phyloP scores from a whole-genome alignment of 2,329 filamentous ascomycete species.

The Alternaria sp. region DNA sequence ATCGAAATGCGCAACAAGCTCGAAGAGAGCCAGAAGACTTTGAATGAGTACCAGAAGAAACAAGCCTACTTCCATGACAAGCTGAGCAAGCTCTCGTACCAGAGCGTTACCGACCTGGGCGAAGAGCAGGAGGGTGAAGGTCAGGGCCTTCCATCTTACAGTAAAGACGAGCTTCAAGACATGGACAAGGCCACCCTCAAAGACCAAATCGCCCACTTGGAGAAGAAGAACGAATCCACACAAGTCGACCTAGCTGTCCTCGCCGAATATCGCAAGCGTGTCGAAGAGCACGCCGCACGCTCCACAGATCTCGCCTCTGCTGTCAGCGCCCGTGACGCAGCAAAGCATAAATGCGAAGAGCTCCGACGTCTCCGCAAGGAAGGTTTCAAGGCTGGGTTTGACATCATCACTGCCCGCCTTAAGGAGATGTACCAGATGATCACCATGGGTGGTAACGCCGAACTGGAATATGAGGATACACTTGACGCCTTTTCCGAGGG shows the following conservation, averaged over 20 bases:
- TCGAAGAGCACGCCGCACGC: conserved; percentile 81
- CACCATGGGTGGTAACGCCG: conserved; percentile 98
- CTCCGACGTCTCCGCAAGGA: conserved; percentile 88
- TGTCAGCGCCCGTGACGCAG: conserved; percentile 78
- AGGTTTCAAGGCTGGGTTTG: conserved; percentile 98
- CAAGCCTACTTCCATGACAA: conserved; percentile 90
- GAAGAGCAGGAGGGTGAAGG: conserved; percentile 61
- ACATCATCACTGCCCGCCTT: conserved; percentile 87
- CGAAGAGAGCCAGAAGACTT: conserved; percentile 91
- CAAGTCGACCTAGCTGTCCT: conserved; percentile 88
- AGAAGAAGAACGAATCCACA: conserved; percentile 82
- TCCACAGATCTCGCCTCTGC: conserved; percentile 85
- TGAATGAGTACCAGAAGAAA: conserved; percentile 85
- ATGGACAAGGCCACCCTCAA: conserved; percentile 71
- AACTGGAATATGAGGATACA: conserved; percentile 94
- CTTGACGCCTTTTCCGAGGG: conserved; percentile 97
- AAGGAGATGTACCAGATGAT: conserved; percentile 99
- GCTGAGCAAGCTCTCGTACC: conserved; percentile 80
- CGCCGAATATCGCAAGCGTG: conserved; percentile 84
- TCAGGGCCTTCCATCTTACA: conserved; percentile 74
- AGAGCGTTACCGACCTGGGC: conserved; percentile 72
- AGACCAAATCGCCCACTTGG: conserved; percentile 69
- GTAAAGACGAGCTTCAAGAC: conserved; percentile 71
- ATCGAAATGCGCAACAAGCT: conserved; percentile 99
- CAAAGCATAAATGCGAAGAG: conserved; percentile 92